Conservation (phyloP, 1,139 yeast species). For the Taphrina populina region DNA sequence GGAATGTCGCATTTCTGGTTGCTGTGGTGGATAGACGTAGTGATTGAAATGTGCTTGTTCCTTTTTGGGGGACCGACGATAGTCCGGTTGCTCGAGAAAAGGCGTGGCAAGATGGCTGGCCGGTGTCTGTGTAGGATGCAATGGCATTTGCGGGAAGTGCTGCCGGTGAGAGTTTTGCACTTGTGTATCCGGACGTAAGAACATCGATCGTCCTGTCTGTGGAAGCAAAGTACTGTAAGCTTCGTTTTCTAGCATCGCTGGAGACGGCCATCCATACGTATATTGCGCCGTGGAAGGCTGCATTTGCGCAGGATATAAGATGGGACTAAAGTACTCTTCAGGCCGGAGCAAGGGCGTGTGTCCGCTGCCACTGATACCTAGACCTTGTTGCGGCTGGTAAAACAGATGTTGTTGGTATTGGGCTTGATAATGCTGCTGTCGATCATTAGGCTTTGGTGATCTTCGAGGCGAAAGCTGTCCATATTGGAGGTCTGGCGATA, state of each 20-base stretch:
- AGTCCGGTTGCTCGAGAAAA: slow-evolving; percentile 1
- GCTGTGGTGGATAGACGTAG: slow-evolving; percentile 13
- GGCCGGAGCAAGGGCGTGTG: slow-evolving; percentile 25
- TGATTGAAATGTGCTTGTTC: slow-evolving; percentile 30
- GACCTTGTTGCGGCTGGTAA: slow-evolving; percentile 20
- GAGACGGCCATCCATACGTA: slow-evolving; percentile 24
- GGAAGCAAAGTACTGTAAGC: not conserved
- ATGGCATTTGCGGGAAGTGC: slow-evolving; percentile 3
- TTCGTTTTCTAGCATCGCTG: slow-evolving; percentile 17
- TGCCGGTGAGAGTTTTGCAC: slow-evolving; percentile 16
- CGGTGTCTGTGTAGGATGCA: slow-evolving; percentile 8
- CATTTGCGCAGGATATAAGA: slow-evolving; percentile 27
- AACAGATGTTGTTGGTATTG: slow-evolving; percentile 5
- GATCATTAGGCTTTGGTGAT: slow-evolving; percentile 10
- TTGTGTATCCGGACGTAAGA: not conserved
- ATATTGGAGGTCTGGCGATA: slow-evolving; percentile 17
- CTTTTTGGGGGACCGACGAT: slow-evolving; percentile 4
- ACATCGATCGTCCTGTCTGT: not conserved
- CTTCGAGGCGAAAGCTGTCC: slow-evolving; percentile 14
- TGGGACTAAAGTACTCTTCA: slow-evolving; percentile 20
- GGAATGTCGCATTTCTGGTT: too few species aligned
- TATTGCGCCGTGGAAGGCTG: not conserved
- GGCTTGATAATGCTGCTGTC: not conserved
- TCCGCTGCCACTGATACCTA: slow-evolving; percentile 32
- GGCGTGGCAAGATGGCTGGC: not conserved